Conservation (phyloP, 306 rosid genomes). For the Fagus sylvatica region DNA sequence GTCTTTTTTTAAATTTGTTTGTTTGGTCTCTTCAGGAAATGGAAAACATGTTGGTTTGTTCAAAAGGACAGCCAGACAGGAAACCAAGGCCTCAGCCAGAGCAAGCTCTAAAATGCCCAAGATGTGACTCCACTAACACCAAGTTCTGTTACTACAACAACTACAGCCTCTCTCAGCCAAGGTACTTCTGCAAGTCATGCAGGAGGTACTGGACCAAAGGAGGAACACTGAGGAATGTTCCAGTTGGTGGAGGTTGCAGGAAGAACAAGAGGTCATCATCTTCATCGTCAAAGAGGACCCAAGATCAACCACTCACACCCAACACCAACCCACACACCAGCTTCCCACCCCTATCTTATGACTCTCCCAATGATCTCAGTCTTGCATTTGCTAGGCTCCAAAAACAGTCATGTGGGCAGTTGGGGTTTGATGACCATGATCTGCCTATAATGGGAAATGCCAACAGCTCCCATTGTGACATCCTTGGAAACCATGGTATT, state of each 20-base stretch:
- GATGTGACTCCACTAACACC: conserved; percentile 93
- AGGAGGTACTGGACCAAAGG: conserved; percentile 99
- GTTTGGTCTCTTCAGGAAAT: conserved; percentile 59
- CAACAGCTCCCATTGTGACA: conserved; percentile 30
- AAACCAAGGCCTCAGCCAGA: conserved; percentile 84
- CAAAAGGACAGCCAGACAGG: conserved; percentile 60
- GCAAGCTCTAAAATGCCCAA: conserved; percentile 82
- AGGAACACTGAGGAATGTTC: conserved; percentile 92
- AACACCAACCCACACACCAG: conserved; percentile 42
- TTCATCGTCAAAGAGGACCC: conserved; percentile 52
- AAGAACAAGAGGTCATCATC: conserved; percentile 83
- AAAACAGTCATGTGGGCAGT: conserved; percentile 55
- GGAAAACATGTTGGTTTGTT: conserved; percentile 74
- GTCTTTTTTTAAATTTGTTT: background rate
- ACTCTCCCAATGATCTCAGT: conserved; percentile 57
- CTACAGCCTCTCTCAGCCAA: conserved; percentile 90
- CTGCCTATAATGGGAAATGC: conserved; percentile 45
- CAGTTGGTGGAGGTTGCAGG: conserved; percentile 98
- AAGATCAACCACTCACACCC: conserved; percentile 58
- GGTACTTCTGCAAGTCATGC: conserved; percentile 96
- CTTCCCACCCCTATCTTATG: conserved; percentile 51
- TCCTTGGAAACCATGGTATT: conserved; percentile 36
- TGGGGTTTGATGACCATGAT: conserved; percentile 64
- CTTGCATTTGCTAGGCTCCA: conserved; percentile 89
- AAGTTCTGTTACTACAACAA: conserved; percentile 98